phyloP scores from a whole-genome alignment of 2,329 filamentous ascomycete species.

The Nigrograna mackinnonii region DNA sequence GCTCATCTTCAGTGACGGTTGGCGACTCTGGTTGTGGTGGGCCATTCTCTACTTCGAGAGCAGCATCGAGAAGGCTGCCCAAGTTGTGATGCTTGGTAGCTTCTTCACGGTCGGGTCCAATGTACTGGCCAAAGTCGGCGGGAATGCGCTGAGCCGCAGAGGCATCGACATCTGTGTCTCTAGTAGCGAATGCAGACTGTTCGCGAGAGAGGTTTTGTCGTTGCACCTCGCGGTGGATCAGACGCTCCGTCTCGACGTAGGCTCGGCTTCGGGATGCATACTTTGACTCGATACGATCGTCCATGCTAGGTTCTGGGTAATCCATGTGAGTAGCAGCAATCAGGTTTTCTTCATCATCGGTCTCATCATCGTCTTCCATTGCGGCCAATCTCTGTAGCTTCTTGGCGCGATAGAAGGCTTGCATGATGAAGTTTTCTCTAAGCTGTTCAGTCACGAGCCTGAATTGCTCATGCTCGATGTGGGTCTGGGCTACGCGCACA shows the following conservation, averaged over 20 bases:
- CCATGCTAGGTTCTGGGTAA: constrained; percentile 21
- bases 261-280: constrained; percentile 46
- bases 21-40: constrained; percentile 16
- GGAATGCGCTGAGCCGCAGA: constrained; percentile 25
- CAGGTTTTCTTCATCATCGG: constrained; percentile 46
- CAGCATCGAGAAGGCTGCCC: constrained; percentile 34
- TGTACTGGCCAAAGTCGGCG: constrained; percentile 45
- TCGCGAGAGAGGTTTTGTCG: constrained; percentile 25
- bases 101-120: constrained; percentile 44
- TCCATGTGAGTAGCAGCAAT: constrained; percentile 35
- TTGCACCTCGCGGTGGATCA: constrained; percentile 33
- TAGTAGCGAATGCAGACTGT: constrained; percentile 24
- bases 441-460: constrained; percentile 38
- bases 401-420: constrained; percentile 42
- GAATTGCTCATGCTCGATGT: constrained; percentile 38
- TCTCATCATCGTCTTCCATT: constrained; percentile 37
- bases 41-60: constrained; percentile 37
- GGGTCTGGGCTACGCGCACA: constrained; percentile 35
- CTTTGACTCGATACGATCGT: constrained; percentile 34
- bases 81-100: constrained; percentile 43
- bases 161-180: constrained; percentile 37
- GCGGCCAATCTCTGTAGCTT: constrained; percentile 41
- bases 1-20: constrained; percentile 43
- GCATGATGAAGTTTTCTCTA: constrained; percentile 36
- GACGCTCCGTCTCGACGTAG: constrained; percentile 42